Conservation (phyloP, 495 filamentous ascomycete genomes). For the Tuber indicum region DNA sequence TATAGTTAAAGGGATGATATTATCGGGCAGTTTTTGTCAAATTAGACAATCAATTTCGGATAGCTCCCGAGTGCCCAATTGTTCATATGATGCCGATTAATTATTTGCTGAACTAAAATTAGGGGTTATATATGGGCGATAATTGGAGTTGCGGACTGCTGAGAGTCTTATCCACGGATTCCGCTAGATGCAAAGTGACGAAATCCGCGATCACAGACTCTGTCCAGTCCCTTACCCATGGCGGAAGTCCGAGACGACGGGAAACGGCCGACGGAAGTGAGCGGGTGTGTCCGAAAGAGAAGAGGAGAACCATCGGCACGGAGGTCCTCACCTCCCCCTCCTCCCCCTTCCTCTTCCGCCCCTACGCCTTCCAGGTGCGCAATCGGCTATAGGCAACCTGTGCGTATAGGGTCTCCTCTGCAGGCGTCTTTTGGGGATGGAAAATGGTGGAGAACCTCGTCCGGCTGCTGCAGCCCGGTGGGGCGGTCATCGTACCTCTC, state of each 20-base stretch:
- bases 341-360: conserved; percentile 32
- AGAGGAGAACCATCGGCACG: conserved; percentile 40
- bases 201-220: conserved; percentile 61
- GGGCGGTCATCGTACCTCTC: conserved; percentile 72
- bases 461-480: conserved; percentile 50
- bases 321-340: conserved; percentile 43
- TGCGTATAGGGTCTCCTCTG: not conserved
- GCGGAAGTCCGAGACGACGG: conserved; percentile 63
- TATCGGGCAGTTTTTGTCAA: not conserved
- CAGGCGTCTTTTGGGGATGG: not conserved
- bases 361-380: conserved; percentile 11
- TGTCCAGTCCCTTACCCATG: conserved; percentile 33
- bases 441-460: conserved; percentile 45
- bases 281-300: conserved; percentile 54
- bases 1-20: not conserved
- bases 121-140: conserved; percentile 45
- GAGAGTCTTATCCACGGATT: conserved; percentile 61
- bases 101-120: too few species aligned
- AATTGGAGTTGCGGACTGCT: conserved; percentile 68
- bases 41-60: not conserved
- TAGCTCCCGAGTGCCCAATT: not conserved
- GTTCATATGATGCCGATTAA: not conserved
- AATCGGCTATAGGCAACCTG: not conserved
- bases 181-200: conserved; percentile 60
- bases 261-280: conserved; percentile 59